Evolutionary conservation across 352 stramenopile species (phyloP), one percentile per base, ranked within the genome.

Genomic region (Phytophthora podocarpi): DNA sequence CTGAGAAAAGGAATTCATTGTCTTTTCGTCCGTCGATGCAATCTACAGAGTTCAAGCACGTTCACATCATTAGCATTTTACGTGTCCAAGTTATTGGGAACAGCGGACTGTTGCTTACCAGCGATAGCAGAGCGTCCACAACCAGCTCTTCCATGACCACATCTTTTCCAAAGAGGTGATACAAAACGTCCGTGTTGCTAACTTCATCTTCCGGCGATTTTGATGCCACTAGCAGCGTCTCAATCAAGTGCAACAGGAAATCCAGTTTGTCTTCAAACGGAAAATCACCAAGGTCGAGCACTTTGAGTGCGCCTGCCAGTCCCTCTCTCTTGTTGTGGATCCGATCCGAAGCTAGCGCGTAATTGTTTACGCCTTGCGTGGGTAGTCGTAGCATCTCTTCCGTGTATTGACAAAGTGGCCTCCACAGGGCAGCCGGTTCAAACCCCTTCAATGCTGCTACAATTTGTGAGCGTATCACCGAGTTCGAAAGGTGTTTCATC

Each of bases 401-500:
- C 1, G 82, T 79, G 52, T 85, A 91, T 43, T 91, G 84, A 10
- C 67, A 87, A 45, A 93, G 68, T 10, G 80, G 83, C 1, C 63
- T 72, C 87, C 85, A 94, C 3, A 92, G 59, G 5, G 85, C 71
- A 27, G 59, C 50, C 3, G 81, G 73, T 4, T 93, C 80, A 52
- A 93, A 96, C 26, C 72, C 74, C 18, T 90, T 83, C 2, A 96
- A 69, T 7, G 85, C 82, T 5, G 73, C 64, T 1, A 96, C 82
- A 35, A 91, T 81, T 57, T 92, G 78, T 2, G 77, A 65, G 0
- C 84, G 82, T 28, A 94, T 50, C 13, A 79, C 55, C 3, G 83
- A 81, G 46, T 93, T 88, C 3, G 82, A 60, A 0, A 96, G 62
- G 53, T 91, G 85, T 40, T 96, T 92, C 43, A 96, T 74, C 5